Evolutionary conservation across 2,329 filamentous ascomycete genomes (phyloP), one percentile per base, ranked within the genome.

Genomic region (Xylaria sp.): DNA sequence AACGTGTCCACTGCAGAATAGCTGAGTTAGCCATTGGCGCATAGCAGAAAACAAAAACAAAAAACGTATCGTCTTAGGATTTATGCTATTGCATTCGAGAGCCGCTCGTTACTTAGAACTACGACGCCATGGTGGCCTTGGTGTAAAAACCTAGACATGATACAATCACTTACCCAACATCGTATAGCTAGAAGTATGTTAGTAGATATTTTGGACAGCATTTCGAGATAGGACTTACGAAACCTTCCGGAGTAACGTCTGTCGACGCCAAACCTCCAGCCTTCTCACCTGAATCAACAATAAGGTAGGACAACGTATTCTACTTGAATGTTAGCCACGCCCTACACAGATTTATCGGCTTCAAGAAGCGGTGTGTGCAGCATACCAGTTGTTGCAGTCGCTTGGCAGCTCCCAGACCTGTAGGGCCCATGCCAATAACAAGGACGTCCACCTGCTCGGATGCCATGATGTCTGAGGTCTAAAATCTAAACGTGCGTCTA

Each of bases 321-420:
- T 98, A 77, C 65, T 32, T 40, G 29, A 16, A 23, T 21, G 66
- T 80, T 67, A 80, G 76, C 70, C 63, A 58, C 29, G 60, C 62
- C 70, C 42, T 40, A 40, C 47, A 58, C 60, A 74, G 27, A 35
- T 71, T n/a, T 37, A 21, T 54, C 44, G 23, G 32, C 35, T 78
- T 72, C 61, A 68, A 69, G 72, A 68, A 69, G 72, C 74, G 77
- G 80, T 78, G 74, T 75, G 72, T 60, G 55, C 50, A 59, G 80
- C 91, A 76, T 87, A 98, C 96, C 79, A 98, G 91, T 84, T 99
- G 96, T 84, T 98, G 92, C 75, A 99, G 89, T 81, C 96, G 93
- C 88, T 99, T 99, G 77, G 96, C 96, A 81, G 96, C 96, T 87
- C 96, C 96, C 76, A 98, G 90, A 84, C 96, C 96, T 79, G 96